Percentiles rank a stretch among this genome's conserved stretches.
Conservation (phyloP, 208 protist genomes). For the Trypanosoma cruzi region DNA sequence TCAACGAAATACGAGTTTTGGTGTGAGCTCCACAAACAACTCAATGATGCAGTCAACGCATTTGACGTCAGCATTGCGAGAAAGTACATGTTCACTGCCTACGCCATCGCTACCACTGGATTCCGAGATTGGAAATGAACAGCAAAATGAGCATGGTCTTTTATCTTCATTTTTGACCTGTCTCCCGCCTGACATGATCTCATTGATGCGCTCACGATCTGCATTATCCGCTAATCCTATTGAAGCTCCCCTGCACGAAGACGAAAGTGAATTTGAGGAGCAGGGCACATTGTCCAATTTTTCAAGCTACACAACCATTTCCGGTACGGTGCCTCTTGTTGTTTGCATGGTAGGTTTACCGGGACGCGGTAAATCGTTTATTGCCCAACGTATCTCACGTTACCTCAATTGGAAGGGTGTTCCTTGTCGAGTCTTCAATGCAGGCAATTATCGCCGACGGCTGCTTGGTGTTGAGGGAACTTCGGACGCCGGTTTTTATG, state of each 20-base stretch:
- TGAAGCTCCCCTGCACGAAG: not conserved
- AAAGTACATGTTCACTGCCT: not conserved
- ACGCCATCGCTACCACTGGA: not conserved
- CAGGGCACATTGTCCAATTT: constrained; percentile 20
- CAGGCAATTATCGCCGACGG: constrained; percentile 83
- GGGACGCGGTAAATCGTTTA: constrained; percentile 91
- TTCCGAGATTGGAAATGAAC: not conserved
- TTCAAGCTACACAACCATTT: constrained; percentile 81
- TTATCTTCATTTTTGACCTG: not conserved
- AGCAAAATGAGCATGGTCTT: not conserved
- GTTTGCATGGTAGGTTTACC: constrained; percentile 92
- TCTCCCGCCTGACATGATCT: constrained; percentile 21
- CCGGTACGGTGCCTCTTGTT: constrained; percentile 76
- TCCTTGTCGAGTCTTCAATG: constrained; percentile 89
- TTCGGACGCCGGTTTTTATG: constrained; percentile 67
- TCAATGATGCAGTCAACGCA: not conserved
- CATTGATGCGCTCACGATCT: not conserved
- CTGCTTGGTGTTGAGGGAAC: constrained; percentile 80
- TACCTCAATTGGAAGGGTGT: constrained; percentile 94
- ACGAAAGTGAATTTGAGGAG: constrained; percentile 4
- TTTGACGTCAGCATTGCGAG: not conserved
- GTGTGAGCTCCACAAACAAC: not conserved
- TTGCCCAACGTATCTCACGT: constrained; percentile 73
- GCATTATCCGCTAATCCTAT: not conserved
- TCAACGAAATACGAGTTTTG: not conserved